Base-by-base conservation (phyloP, 2,329 filamentous ascomycete species). In the Fusarium vanettenii region DNA sequence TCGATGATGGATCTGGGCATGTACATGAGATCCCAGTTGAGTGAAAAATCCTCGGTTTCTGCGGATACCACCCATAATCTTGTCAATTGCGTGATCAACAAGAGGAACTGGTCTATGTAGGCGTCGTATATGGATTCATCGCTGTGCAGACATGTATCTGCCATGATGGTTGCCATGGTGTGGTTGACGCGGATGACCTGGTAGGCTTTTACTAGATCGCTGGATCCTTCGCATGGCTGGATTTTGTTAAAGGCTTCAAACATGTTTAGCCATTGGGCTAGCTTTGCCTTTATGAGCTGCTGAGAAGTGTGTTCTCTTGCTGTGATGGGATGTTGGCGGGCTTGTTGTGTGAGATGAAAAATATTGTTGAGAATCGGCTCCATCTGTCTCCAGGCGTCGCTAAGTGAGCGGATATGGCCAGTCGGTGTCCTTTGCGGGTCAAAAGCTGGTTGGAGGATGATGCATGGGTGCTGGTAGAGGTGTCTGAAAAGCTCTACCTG, bases 121-220 rank as follows among this genome's bases (percentile, higher is more conserved):
- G 65, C 37, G 72, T 88, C 85, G 57, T 81, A 87, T 11, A 79
- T 74, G 3, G 67, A 75, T 69, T 87, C 84, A 52, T 82, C 77
- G 71, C 67, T 60, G 1, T 69, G 69, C 0, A 85, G 76, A 57
- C 81, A 83, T 0, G 82, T 82, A 6, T 81, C 76, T 14, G 78
- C 78, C 82, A 88, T 86, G 65, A 89, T 84, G 6, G 71, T 78
- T 1, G 83, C 81, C 84, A 89, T 83, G 60, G 77, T 80, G 72
- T 87, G 80, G 66, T 87, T 85, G 4, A 81, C 66, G 5, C 63
- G 70, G 0, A 88, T 74, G 1, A 87, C 67, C 55, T 75, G 70
- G 37, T 64, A 67, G 1, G 69, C 64, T 52, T 83, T 76, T 20
- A 61, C 59, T 20, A 75, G 70, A 8, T 66, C 72, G n/a, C 67